Percentiles rank a stretch among this genome's conserved stretches.
phyloP scores from a whole-genome alignment of 805 yeast species.

The Jamesozyma hellenica region DNA sequence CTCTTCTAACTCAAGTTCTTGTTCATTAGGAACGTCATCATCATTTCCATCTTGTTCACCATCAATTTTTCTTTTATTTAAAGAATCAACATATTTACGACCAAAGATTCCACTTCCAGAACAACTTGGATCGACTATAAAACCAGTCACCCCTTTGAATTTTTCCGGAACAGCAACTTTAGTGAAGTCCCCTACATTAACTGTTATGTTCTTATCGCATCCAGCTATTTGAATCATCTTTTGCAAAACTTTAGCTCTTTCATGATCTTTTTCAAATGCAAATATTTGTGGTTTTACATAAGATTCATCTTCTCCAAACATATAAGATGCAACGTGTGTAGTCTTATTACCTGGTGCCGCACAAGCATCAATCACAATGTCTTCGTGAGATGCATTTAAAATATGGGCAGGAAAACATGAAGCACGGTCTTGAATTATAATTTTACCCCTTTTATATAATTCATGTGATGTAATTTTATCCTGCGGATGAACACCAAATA shows the following conservation, averaged over 20 bases:
- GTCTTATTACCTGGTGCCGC: constrained; percentile 99
- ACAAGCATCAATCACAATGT: constrained; percentile 77
- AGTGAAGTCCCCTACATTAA: constrained; percentile 44
- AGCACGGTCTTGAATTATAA: constrained; percentile 92
- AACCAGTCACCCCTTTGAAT: constrained; percentile 58
- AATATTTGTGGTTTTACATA: constrained; percentile 33
- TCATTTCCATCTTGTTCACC: constrained; percentile 13
- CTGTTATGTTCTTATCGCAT: constrained; percentile 34
- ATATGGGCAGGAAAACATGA: constrained; percentile 94
- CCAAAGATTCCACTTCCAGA: constrained; percentile 98
- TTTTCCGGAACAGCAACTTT: constrained; percentile 37
- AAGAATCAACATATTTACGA: constrained; percentile 49
- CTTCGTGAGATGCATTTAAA: constrained; percentile 50
- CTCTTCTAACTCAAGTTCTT: constrained; percentile 26
- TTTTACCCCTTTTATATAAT: constrained; percentile 61
- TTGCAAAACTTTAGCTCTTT: constrained; percentile 57
- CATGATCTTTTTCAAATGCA: constrained; percentile 82
- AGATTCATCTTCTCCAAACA: constrained; percentile 9
- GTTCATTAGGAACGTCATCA: constrained; percentile 29
- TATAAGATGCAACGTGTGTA: constrained; percentile 55
- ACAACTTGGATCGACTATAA: constrained; percentile 93
- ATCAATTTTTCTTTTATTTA: constrained; percentile 23
- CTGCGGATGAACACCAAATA: constrained; percentile 74
- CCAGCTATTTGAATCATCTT: constrained; percentile 79
- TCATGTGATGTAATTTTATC: constrained; percentile 59